Evolutionary conservation across 2,329 filamentous ascomycete genomes (phyloP), one percentile per base, ranked within the genome.

Genomic region (Diaporthe nobilis): DNA sequence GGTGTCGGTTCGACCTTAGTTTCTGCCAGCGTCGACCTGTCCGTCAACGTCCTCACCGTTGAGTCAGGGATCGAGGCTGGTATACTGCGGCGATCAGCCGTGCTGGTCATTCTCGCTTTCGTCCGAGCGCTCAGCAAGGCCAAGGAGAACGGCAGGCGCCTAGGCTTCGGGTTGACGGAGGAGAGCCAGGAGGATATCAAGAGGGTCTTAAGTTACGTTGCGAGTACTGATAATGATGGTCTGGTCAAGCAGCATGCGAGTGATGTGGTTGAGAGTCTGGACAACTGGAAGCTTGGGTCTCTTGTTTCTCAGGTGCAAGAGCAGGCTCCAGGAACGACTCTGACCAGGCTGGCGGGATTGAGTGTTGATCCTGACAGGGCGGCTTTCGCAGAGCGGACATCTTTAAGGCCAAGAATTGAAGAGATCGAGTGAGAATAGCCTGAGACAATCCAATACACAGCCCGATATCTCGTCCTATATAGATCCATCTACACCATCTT

Each of bases 41-140:
- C 89, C 72, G 83, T 94, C 73, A 87, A 90, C 71, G 87, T 94
- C 1, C 85, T 95, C 10, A 87, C 89, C 1, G 84, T 94, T 70
- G 94, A 95, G 80, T 86, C 85, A 1, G 88, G 88, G 44, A 81
- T 87, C 4, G 90, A 92, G 77, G 90, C 89, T 71, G 92, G 88
- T 0, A 94, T 95, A 49, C 80, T 95, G 72, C 87, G 94, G 39
- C 87, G 94, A 31, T 89, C 93, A 9, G 93, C 93, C 5, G 90
- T 94, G 47, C 78, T 94, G 53, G 85, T 92, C 34, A 84, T 95
- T 9, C 84, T 94, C 76, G 88, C 88, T 55, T 89, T 95, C 77
- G 85, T 94, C 42, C 87, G 85, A 74, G 90, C 91, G 0, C 83
- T 94, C 47, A 89, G 92, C 76, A 82, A 83, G 2, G 89, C 89